Conservation (phyloP, 2,329 filamentous ascomycete genomes). For the Lojkania enalia region DNA sequence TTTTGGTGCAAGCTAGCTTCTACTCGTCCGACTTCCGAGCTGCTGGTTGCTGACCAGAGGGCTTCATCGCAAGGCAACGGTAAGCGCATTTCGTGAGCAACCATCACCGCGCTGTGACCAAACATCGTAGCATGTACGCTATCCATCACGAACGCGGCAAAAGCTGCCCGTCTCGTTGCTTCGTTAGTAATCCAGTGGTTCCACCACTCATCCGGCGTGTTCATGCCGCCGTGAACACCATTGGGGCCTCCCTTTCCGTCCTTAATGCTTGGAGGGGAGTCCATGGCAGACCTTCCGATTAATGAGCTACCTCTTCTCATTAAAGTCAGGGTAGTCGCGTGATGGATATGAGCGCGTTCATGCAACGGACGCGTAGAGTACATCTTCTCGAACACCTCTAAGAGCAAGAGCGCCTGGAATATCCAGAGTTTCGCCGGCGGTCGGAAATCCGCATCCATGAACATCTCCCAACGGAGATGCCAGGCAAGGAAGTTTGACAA, state of each 20-base stretch:
- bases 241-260: slow-evolving; percentile 57
- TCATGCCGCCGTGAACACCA: slow-evolving; percentile 53
- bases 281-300: slow-evolving; percentile 80
- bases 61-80: slow-evolving; percentile 91
- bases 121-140: slow-evolving; percentile 98
- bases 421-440: slow-evolving; percentile 95
- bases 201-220: slow-evolving; percentile 89
- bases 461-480: slow-evolving; percentile 94
- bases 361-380: slow-evolving; percentile 90
- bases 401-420: slow-evolving; percentile 84
- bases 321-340: slow-evolving; percentile 90
- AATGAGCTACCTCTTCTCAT: slow-evolving; percentile 93
- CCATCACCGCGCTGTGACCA: slow-evolving; percentile 95
- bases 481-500: slow-evolving; percentile 88
- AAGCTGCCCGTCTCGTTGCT: slow-evolving; percentile 84
- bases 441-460: slow-evolving; percentile 85
- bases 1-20: slow-evolving; percentile 80
- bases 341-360: slow-evolving; percentile 93
- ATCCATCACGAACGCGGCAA: slow-evolving; percentile 92
- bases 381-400: slow-evolving; percentile 98
- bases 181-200: slow-evolving; percentile 95
- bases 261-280: slow-evolving; percentile 77
- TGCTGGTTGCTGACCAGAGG: slow-evolving; percentile 87
- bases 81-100: slow-evolving; percentile 90
- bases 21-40: slow-evolving; percentile 80